Evolutionary conservation across 805 yeast species (phyloP), one percentile per base, ranked within the genome.

Genomic region (Torulaspora gathmanii): DNA sequence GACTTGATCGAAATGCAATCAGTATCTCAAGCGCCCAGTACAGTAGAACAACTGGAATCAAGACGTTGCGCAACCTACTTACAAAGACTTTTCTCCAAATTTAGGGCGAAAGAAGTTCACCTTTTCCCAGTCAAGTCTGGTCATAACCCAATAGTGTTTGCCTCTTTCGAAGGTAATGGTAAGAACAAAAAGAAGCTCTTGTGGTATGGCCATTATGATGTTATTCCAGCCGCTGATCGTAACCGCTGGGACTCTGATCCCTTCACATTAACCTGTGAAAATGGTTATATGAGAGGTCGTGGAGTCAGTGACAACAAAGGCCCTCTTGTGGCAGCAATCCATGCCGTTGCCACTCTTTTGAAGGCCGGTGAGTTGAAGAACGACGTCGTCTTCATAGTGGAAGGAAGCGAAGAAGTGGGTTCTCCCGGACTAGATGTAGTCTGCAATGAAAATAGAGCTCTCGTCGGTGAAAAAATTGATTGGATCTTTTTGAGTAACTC

Each of bases 171-270:
- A 45, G 79, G 79, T 4, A 77, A 74, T 33, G 38, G 23, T 15
- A 23, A 27, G 2, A 33, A 45, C 15, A 56, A 56, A 23, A 65
- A 79, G 37, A 70, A 86, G 45, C 72, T 88, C 4, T 63, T 91
- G 38, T 91, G 95, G 84, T 91, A 91, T 64, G 98, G 96, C 1
- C 99, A 91, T 70, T 91, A 93, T 61, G 99, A 91, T 66, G 96
- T 91, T 22, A 88, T 91, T 33, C 86, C 84, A 47, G 95, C 95
- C 0, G 77, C 78, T 27, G 74, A 73, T 40, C 67, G 70, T 17
- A 72, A 71, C 5, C 71, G 71, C 25, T 91, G 98, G 97, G 62
- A 70, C 7, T 77, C 93, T 0, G 82, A 83, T 50, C 98, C 98
- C 0, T 93, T 84, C 61, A 66, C 68, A 17, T 63, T 93, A 60